Evolutionary conservation across 768 basidiomycete species (phyloP), one percentile per base, ranked within the genome.

Genomic region (Tulasnella sp.): DNA sequence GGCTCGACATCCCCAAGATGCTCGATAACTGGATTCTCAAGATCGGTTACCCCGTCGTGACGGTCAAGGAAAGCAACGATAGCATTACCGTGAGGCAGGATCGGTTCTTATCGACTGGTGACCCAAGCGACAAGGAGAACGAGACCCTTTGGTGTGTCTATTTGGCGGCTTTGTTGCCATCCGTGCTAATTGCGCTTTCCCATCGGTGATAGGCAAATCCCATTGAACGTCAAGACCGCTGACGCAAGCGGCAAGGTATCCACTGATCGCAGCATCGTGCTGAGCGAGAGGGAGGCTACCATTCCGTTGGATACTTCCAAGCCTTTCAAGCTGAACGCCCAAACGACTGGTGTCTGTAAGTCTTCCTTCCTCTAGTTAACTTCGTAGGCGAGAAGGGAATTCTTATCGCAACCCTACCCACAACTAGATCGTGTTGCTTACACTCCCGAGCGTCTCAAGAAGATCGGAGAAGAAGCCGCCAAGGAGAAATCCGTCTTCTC

Each of bases 251-350:
- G 93, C 61, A 89, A 91, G 81, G 82, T 86, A 7, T 82, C 83
- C 16, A 83, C 94, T 71, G 88, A 96, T 83, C 90, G 87, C 76
- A 85, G 87, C 46, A 86, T 88, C 18, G 83, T 98, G 73, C 87
- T 99, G 40, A 85, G 87, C 79, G 87, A 89, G 70, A 89, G 94
- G 48, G 91, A 95, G 83, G 88, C 87, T 51, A 87, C 86, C 26
- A 88, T 96, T 81, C 83, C 88, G 26, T 81, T 98, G n/a, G 91
- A 94, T 83, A 93, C 90, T 16, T 89, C 84, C 83, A 90, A 88
- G 82, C 86, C 90, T 6, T 99, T 91, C 88, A 99, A 99, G 85
- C 85, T 99, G 79, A 99, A 99, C 82, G 92, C 92, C 3, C 91
- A 91, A 57, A 96, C 95, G 0, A 89, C 89, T 73, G 95, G 96